These are phyloP conservation scores for Glycine tomentella DNA, from an alignment of 306 rosid genomes.

Conservation along the genomic window DNA sequence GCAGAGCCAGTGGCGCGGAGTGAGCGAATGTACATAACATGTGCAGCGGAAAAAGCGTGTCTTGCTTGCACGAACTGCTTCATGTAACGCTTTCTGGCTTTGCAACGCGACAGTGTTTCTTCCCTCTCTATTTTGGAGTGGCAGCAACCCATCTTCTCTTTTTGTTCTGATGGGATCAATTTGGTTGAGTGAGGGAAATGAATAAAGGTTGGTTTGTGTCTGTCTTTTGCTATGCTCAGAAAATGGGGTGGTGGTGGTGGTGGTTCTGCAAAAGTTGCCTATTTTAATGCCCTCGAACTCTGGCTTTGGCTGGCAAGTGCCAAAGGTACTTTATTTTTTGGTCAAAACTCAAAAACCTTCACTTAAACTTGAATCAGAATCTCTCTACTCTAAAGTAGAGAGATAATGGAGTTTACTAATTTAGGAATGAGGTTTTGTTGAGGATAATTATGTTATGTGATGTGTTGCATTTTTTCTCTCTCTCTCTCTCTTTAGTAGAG, in stretches of 20 bases:
- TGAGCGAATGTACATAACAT: constrained; percentile 80
- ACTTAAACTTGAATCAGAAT: neutral
- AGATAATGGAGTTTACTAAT: constrained; percentile 2
- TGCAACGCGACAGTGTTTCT: constrained; percentile 79
- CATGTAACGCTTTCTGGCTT: constrained; percentile 82
- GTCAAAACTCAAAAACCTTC: neutral
- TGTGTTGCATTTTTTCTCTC: neutral
- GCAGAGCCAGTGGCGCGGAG: constrained; percentile 88
- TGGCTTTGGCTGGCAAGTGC: constrained; percentile 27
- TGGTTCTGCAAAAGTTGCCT: constrained; percentile 24
- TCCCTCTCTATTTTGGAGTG: constrained; percentile 77
- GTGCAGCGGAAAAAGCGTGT: constrained; percentile 74
- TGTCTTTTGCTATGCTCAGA: neutral
- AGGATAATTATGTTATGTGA: no score
- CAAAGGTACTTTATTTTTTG: constrained; percentile 42
- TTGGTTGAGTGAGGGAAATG: neutral
- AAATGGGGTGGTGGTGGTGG: neutral
- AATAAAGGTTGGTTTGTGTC: constrained; percentile 7
- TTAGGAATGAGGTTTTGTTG: neutral
- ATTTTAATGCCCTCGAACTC: constrained; percentile 31
- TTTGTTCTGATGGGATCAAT: no score
- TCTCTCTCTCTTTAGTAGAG: constrained; percentile 16
- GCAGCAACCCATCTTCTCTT: constrained; percentile 78
- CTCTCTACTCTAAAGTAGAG: neutral
- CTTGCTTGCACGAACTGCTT: constrained; percentile 80